Evolutionary conservation across 805 yeast genomes (phyloP).

Genomic region (Blastobotrys attinorum): DNA sequence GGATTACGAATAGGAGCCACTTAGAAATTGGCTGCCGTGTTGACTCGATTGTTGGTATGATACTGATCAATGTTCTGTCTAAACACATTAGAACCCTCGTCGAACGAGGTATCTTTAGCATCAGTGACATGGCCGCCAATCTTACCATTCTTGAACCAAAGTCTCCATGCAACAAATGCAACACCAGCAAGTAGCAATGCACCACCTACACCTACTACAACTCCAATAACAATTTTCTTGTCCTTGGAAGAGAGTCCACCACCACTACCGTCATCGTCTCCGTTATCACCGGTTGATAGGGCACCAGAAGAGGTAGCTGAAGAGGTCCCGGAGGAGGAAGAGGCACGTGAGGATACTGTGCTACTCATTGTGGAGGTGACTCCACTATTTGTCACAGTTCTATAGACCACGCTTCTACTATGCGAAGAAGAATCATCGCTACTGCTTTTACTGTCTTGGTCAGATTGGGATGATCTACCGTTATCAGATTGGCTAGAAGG

Average conservation of each 20-base stretch:
- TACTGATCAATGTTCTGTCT: conserved; percentile 31
- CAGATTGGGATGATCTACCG: background rate
- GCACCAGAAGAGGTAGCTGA: conserved; percentile 20
- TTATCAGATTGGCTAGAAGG: background rate
- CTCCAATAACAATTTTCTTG: conserved; percentile 54
- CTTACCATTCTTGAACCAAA: conserved; percentile 16
- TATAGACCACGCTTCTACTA: background rate
- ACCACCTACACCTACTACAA: conserved; percentile 64
- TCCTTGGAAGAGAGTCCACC: conserved; percentile 43
- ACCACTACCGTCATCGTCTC: conserved; percentile 19
- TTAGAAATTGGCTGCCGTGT: conserved; percentile 30
- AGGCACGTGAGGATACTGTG: background rate
- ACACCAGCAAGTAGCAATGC: conserved; percentile 42
- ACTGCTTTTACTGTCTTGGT: background rate
- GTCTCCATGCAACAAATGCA: conserved; percentile 20
- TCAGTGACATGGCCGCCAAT: conserved; percentile 10
- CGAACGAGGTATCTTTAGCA: conserved; percentile 18
- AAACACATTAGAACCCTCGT: conserved; percentile 27
- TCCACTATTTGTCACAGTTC: conserved; percentile 1
- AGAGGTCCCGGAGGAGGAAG: conserved; percentile 7
- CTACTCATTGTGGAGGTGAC: background rate
- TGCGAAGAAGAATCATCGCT: background rate
- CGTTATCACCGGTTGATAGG: conserved; percentile 10
- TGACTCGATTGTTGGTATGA: conserved; percentile 23
- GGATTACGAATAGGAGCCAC: too few relatives aligned